These are phyloP conservation scores for Calonectria multiphialidica DNA, from an alignment of 2,329 filamentous ascomycete species.

Conservation along the genomic window DNA sequence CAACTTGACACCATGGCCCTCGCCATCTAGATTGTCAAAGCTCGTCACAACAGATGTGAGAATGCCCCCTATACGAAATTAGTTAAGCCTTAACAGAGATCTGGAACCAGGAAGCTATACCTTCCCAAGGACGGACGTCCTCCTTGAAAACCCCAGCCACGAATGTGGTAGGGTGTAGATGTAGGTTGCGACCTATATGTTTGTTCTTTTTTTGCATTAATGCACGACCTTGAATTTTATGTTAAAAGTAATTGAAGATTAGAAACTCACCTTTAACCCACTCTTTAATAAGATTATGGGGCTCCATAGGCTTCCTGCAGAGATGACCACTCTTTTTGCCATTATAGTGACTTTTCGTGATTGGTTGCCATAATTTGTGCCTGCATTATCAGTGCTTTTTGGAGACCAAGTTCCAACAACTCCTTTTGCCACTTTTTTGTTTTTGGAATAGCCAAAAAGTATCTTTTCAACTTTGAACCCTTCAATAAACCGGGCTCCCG, in stretches of 20 bases:
- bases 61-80: not conserved
- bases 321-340: slow-evolving; percentile 13
- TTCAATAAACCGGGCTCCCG: slow-evolving; percentile 81
- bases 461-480: slow-evolving; percentile 77
- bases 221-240: too few relatives aligned
- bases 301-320: slow-evolving; percentile 11
- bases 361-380: not conserved
- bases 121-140: slow-evolving; percentile 17
- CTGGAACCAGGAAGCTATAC: not conserved
- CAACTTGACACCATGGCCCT: slow-evolving; percentile 21
- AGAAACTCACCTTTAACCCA: slow-evolving; percentile 1
- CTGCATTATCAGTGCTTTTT: not conserved
- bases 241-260: not conserved
- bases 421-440: slow-evolving; percentile 69
- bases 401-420: slow-evolving; percentile 79
- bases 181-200: slow-evolving; percentile 18
- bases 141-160: slow-evolving; percentile 8
- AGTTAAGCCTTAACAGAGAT: not conserved
- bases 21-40: slow-evolving; percentile 18
- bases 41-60: slow-evolving; percentile 13
- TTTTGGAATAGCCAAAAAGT: slow-evolving; percentile 67
- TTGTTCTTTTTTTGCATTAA: slow-evolving; percentile 2
- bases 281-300: not conserved
- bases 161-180: slow-evolving; percentile 11
- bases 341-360: not conserved